These are phyloP conservation scores for Cynara cardunculus DNA, from an alignment of 129 eudicot species.

Conservation along the genomic window DNA sequence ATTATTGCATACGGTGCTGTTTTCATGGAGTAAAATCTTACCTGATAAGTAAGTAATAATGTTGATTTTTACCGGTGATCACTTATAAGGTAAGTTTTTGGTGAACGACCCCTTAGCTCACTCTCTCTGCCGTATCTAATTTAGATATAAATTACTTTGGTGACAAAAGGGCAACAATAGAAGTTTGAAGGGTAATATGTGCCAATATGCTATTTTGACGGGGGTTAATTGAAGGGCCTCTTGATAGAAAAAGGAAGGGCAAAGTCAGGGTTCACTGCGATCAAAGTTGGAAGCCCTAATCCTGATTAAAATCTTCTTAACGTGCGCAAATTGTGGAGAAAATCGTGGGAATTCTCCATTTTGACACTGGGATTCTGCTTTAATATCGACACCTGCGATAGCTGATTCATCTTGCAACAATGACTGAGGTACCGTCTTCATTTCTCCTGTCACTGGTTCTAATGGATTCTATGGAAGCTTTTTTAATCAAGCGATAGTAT, in stretches of 20 bases:
- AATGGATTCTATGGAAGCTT: not conserved
- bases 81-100: no score
- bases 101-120: no score
- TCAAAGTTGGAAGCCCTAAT: slow-evolving; percentile 17
- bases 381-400: slow-evolving; percentile 1
- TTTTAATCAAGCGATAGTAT: not conserved
- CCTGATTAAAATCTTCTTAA: slow-evolving; percentile 5
- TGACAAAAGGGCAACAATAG: not conserved
- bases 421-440: slow-evolving; percentile 63
- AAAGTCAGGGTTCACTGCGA: not conserved
- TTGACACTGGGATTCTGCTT: slow-evolving; percentile 1
- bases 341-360: slow-evolving; percentile 4
- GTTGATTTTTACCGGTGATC: no score
- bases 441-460: not conserved
- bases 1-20: no score
- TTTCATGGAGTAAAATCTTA: no score
- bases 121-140: no score
- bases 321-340: slow-evolving; percentile 21
- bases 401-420: slow-evolving; percentile 40
- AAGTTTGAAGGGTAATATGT: slow-evolving; percentile 1
- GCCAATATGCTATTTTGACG: not conserved
- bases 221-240: not conserved
- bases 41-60: no score
- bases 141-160: not conserved
- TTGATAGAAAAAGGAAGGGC: slow-evolving; percentile 1